A percentile compares a stretch with the other conserved stretches of the same genome.
phyloP scores from a whole-genome alignment of 306 rosid genomes.

The Quercus cerris region DNA sequence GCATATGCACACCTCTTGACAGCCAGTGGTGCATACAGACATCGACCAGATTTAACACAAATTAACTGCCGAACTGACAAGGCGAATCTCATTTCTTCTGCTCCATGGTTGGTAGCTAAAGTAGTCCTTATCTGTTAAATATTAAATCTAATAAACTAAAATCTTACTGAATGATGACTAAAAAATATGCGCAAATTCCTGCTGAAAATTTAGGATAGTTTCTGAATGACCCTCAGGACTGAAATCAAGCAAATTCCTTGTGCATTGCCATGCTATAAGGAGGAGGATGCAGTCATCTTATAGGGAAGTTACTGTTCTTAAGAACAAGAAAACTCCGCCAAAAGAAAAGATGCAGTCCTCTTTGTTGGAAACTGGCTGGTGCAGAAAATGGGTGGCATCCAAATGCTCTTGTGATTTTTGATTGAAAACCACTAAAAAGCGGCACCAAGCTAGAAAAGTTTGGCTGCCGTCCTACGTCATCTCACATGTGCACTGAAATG shows the following conservation, averaged over 20 bases:
- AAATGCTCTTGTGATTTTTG: too few species aligned
- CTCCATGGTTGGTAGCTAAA: conserved; percentile 77
- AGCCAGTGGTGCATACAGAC: conserved; percentile 92
- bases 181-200: neutral
- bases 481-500: neutral
- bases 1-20: conserved; percentile 98
- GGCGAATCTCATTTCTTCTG: conserved; percentile 89
- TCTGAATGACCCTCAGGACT: neutral
- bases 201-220: neutral
- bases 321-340: too few species aligned
- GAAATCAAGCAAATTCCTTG: neutral
- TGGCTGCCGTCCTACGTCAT: neutral
- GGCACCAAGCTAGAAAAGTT: neutral
- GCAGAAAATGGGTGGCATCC: too few species aligned
- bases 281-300: too few species aligned
- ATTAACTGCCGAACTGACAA: conserved; percentile 78
- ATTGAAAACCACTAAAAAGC: too few species aligned
- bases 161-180: neutral
- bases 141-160: neutral
- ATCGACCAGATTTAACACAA: conserved; percentile 74
- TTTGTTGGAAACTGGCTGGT: too few species aligned
- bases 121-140: conserved; percentile 4
- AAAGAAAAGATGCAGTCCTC: too few species aligned
- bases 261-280: too few species aligned
- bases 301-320: too few species aligned